These are phyloP conservation scores for Barnettozyma botsteinii DNA, from an alignment of 805 yeast genomes.

Conservation along the genomic window DNA sequence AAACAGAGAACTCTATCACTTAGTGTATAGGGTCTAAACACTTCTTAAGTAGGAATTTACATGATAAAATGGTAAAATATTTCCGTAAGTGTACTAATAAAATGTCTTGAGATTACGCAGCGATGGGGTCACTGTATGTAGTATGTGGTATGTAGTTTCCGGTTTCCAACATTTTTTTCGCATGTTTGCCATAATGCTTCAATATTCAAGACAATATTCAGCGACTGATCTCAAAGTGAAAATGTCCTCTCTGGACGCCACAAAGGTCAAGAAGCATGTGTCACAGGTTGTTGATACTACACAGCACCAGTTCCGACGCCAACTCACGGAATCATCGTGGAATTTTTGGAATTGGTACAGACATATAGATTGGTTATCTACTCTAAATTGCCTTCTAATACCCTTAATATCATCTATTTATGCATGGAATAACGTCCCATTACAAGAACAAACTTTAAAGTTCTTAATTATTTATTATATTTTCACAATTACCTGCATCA, in stretches of 20 bases:
- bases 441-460: slow-evolving; percentile 44
- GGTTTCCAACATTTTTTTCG: too few relatives aligned
- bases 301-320: slow-evolving; percentile 15
- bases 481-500: slow-evolving; percentile 63
- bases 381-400: slow-evolving; percentile 46
- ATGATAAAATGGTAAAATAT: too few relatives aligned
- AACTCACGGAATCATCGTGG: slow-evolving; percentile 31
- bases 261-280: slow-evolving; percentile 4
- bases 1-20: too few relatives aligned
- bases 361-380: slow-evolving; percentile 59
- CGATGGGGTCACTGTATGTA: too few relatives aligned
- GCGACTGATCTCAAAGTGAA: not conserved
- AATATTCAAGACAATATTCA: too few relatives aligned
- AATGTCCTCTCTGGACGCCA: slow-evolving; percentile 4
- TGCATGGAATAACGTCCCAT: slow-evolving; percentile 36
- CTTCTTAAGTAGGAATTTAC: too few relatives aligned
- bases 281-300: slow-evolving; percentile 8
- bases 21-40: too few relatives aligned
- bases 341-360: slow-evolving; percentile 66
- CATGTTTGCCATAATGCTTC: too few relatives aligned
- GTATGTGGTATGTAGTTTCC: too few relatives aligned
- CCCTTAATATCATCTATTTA: slow-evolving; percentile 46
- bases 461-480: slow-evolving; percentile 52
- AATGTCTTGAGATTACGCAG: too few relatives aligned
- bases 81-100: too few relatives aligned